phyloP scores from a whole-genome alignment of 2,329 filamentous ascomycete species.

The Colletotrichum brevisporum region DNA sequence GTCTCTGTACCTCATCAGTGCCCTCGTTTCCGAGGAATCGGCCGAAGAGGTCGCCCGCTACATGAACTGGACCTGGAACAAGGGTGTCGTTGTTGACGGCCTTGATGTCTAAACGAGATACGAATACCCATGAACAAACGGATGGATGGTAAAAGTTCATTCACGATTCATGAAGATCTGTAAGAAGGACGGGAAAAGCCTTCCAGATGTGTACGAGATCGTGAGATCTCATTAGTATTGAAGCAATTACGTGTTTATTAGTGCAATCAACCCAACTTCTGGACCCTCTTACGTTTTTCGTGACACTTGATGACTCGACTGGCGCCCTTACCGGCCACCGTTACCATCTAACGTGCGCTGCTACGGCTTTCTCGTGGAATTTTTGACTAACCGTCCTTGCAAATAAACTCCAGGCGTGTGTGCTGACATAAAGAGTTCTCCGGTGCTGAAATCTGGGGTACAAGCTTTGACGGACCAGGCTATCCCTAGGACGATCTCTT shows the following conservation, averaged over 20 bases:
- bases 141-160: slow-evolving; percentile 39
- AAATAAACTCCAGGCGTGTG: slow-evolving; percentile 26
- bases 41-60: slow-evolving; percentile 81
- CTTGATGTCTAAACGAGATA: slow-evolving; percentile 77
- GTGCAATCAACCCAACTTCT: slow-evolving; percentile 26
- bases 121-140: slow-evolving; percentile 36
- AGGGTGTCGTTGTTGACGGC: slow-evolving; percentile 87
- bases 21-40: slow-evolving; percentile 82
- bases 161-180: slow-evolving; percentile 39
- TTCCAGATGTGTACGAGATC: slow-evolving; percentile 40
- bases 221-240: slow-evolving; percentile 20
- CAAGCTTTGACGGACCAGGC: slow-evolving; percentile 32
- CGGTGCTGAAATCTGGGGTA: slow-evolving; percentile 32
- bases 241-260: slow-evolving; percentile 38
- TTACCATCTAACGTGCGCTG: slow-evolving; percentile 31
- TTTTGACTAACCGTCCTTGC: background rate
- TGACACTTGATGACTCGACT: background rate
- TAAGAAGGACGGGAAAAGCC: slow-evolving; percentile 42
- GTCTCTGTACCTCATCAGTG: slow-evolving; percentile 86
- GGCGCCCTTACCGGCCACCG: background rate
- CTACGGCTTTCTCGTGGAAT: too few relatives aligned
- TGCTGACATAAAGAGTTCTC: slow-evolving; percentile 34
- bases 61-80: slow-evolving; percentile 88
- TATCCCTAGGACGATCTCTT: slow-evolving; percentile 20
- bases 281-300: background rate